Percentiles rank a stretch among this genome's conserved stretches.
Evolutionary conservation across 768 basidiomycete genomes (phyloP).

Genomic region (Macrolepiota fuliginosa): DNA sequence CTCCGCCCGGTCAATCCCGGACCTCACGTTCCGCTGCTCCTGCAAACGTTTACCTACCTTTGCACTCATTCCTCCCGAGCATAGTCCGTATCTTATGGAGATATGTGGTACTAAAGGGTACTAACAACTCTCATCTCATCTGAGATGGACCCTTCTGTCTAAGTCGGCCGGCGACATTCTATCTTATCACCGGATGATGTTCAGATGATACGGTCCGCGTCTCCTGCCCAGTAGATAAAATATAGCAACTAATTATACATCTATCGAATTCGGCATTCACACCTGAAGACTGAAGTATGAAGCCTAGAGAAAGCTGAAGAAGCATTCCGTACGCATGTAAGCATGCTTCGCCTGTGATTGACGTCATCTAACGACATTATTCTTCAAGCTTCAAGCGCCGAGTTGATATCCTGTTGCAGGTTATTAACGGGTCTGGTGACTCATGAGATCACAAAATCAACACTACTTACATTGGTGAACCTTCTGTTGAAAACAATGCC

Average conservation of each 20-base stretch:
- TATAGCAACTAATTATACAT: neutral
- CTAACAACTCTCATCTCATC: neutral
- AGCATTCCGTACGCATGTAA: too few species aligned
- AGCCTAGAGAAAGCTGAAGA: too few species aligned
- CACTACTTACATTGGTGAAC: conserved; percentile 7
- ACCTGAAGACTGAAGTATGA: neutral
- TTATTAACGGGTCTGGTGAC: neutral
- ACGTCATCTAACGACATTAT: neutral
- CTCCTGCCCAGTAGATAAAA: neutral
- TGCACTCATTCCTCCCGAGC: neutral
- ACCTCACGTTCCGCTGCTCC: neutral
- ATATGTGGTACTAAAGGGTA: neutral
- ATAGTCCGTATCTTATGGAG: neutral
- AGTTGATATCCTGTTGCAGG: neutral
- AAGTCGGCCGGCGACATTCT: neutral
- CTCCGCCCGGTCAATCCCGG: neutral
- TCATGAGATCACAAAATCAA: neutral
- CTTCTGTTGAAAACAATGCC: neutral
- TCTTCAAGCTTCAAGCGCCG: neutral
- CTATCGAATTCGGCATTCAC: neutral
- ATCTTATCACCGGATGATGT: neutral
- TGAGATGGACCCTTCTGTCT: neutral
- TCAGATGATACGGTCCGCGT: neutral
- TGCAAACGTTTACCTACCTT: neutral
- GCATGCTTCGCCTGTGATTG: neutral